Evolutionary conservation across 148 eudicot species (phyloP).

Genomic region (Dianthus caryophyllus): DNA sequence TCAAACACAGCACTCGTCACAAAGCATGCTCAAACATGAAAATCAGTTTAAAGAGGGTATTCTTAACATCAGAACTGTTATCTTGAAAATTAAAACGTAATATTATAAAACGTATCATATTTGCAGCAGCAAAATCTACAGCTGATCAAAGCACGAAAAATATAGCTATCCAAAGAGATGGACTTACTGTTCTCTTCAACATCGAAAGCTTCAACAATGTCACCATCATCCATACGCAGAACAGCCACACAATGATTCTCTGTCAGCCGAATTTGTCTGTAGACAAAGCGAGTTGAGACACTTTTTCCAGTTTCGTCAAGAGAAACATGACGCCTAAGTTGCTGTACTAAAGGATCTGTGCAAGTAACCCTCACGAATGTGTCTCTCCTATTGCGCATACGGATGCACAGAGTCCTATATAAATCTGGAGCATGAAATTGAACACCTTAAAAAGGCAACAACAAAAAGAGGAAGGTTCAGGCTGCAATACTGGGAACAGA

Average conservation of each 20-base stretch:
- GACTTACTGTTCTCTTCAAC: conserved; percentile 4
- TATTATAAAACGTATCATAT: no score
- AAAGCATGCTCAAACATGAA: no score
- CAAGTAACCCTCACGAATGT: conserved; percentile 13
- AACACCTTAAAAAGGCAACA: no score
- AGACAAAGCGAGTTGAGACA: conserved; percentile 4
- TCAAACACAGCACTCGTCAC: no score
- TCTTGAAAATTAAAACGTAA: no score
- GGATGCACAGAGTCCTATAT: conserved; percentile 13
- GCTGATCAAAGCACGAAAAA: no score
- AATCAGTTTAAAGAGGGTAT: no score
- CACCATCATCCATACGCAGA: conserved; percentile 3
- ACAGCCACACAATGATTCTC: background rate
- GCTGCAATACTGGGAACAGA: no score
- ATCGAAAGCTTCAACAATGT: conserved; percentile 15
- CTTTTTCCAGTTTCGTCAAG: background rate
- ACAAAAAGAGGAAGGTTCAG: no score
- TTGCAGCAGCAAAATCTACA: no score
- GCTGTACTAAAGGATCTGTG: background rate
- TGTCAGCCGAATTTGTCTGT: background rate
- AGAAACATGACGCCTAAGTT: conserved; percentile 1
- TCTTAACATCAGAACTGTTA: no score
- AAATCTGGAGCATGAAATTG: background rate
- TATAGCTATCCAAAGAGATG: background rate
- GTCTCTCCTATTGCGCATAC: conserved; percentile 12